These are phyloP conservation scores for Cadophora sp. DNA, from an alignment of 2,329 filamentous ascomycete species.

Conservation along the genomic window DNA sequence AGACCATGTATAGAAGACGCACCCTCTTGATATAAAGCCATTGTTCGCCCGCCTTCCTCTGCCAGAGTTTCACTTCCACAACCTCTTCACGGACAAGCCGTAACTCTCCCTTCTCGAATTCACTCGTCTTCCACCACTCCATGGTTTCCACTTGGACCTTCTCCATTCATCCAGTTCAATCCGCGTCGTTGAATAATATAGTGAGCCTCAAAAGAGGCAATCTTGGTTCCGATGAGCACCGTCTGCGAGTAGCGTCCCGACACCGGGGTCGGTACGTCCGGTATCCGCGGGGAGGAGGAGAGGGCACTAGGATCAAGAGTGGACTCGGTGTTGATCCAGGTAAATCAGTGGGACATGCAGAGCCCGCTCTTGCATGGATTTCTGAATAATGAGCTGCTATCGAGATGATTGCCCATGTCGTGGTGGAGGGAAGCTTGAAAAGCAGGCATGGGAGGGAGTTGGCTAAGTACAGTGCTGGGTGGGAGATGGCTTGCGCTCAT, in stretches of 20 bases:
- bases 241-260: conserved; percentile 13
- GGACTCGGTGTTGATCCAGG: not conserved
- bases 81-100: conserved; percentile 12
- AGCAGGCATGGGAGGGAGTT: conserved; percentile 3
- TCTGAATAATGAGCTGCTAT: not conserved
- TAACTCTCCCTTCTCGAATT: conserved; percentile 33
- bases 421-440: conserved; percentile 4
- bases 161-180: conserved; percentile 21
- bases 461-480: not conserved
- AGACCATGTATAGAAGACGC: not conserved
- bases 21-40: conserved; percentile 33
- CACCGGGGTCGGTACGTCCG: not conserved
- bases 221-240: conserved; percentile 12
- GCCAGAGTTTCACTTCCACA: not conserved
- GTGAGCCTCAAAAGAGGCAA: conserved; percentile 12
- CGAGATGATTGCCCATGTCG: conserved; percentile 13
- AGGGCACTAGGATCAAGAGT: conserved; percentile 13
- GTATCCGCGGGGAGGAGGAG: conserved; percentile 12
- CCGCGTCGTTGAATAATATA: not conserved
- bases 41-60: conserved; percentile 6
- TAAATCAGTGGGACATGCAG: conserved; percentile 26
- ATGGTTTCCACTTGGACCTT: conserved; percentile 22
- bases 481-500: not conserved
- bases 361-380: conserved; percentile 36
- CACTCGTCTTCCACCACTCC: conserved; percentile 24